Conservation (phyloP, 768 basidiomycete genomes). For the Serendipita sp. region DNA sequence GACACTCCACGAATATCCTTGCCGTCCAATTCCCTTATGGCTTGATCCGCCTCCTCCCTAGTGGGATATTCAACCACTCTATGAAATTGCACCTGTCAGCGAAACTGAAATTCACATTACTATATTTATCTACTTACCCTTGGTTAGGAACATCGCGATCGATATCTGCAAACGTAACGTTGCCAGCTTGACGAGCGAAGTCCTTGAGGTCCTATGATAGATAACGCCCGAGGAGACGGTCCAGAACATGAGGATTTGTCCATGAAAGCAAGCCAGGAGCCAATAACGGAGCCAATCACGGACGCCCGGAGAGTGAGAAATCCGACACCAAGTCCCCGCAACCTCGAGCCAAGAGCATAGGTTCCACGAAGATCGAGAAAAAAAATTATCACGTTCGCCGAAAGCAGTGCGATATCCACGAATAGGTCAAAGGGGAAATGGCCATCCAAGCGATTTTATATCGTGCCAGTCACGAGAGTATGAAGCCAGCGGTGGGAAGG, state of each 20-base stretch:
- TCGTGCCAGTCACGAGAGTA: too few species aligned
- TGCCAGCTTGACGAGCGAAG: slow-evolving; percentile 86
- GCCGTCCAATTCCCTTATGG: slow-evolving; percentile 73
- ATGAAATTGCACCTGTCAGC: slow-evolving; percentile 6
- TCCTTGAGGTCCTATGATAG: slow-evolving; percentile 79
- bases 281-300: too few species aligned
- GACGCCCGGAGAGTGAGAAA: too few species aligned
- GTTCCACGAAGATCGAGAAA: background rate
- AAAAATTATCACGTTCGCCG: too few species aligned
- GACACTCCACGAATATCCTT: slow-evolving; percentile 74
- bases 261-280: too few species aligned
- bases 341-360: background rate
- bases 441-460: too few species aligned
- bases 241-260: background rate
- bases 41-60: slow-evolving; percentile 81
- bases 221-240: slow-evolving; percentile 7
- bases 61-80: slow-evolving; percentile 86
- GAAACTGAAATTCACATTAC: background rate
- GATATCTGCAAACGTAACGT: slow-evolving; percentile 87
- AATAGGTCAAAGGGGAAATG: too few species aligned
- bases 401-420: too few species aligned
- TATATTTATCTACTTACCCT: slow-evolving; percentile 42
- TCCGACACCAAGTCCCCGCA: too few species aligned
- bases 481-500: background rate
- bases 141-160: slow-evolving; percentile 73